These are phyloP conservation scores for Tylopilus sp. DNA, from an alignment of 768 basidiomycete genomes.

Conservation along the genomic window DNA sequence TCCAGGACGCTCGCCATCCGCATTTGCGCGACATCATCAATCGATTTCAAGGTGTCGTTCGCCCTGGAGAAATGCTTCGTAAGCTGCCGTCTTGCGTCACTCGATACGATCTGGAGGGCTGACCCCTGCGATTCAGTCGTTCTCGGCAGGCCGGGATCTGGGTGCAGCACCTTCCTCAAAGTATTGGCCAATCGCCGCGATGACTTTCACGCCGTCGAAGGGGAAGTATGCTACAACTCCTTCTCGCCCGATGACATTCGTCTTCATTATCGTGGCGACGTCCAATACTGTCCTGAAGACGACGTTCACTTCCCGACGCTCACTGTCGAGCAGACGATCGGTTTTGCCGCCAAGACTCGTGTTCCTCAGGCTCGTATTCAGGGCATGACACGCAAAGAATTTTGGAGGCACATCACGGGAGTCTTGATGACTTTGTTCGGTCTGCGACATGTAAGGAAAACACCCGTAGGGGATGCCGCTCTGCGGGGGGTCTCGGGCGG, in stretches of 20 bases:
- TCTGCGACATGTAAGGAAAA: slow-evolving; percentile 66
- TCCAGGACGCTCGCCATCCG: slow-evolving; percentile 54
- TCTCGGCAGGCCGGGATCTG: slow-evolving; percentile 80
- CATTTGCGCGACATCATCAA: slow-evolving; percentile 52
- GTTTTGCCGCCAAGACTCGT: slow-evolving; percentile 65
- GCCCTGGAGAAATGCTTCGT: slow-evolving; percentile 70
- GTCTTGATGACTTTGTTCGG: slow-evolving; percentile 71
- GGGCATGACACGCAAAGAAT: slow-evolving; percentile 36
- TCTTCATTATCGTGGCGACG: slow-evolving; percentile 72
- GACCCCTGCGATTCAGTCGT: slow-evolving; percentile 54
- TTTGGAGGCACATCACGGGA: slow-evolving; percentile 32
- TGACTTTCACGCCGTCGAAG: slow-evolving; percentile 65
- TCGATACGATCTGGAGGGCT: neutral
- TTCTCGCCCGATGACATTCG: slow-evolving; percentile 61
- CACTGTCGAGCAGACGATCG: slow-evolving; percentile 73
- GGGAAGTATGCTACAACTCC: slow-evolving; percentile 74
- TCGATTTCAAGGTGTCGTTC: slow-evolving; percentile 54
- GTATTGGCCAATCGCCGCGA: slow-evolving; percentile 70
- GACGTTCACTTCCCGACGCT: slow-evolving; percentile 85
- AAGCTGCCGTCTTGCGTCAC: slow-evolving; percentile 28
- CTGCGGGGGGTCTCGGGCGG: slow-evolving; percentile 74
- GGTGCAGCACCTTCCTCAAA: slow-evolving; percentile 84
- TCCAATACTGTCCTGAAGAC: slow-evolving; percentile 79
- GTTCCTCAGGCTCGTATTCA: slow-evolving; percentile 54
- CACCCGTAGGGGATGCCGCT: slow-evolving; percentile 76